These are phyloP conservation scores for Arachis hypogaea DNA, from an alignment of 306 rosid genomes.

Conservation along the genomic window DNA sequence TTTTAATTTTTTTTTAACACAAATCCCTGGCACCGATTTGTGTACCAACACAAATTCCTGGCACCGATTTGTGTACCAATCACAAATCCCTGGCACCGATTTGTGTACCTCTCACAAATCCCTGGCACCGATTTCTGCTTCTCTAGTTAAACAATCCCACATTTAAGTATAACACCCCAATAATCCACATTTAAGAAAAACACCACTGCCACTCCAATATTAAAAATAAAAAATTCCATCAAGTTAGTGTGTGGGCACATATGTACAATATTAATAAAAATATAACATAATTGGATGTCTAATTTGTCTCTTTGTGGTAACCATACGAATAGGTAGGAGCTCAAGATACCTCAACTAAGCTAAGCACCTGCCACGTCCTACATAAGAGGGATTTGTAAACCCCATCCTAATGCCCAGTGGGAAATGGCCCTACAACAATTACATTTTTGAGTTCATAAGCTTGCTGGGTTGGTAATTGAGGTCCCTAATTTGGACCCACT, in stretches of 20 bases:
- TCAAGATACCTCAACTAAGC: constrained; percentile 33
- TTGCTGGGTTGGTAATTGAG: background rate
- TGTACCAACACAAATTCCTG: no score
- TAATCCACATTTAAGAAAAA: no score
- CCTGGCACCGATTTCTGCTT: no score
- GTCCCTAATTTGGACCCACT: constrained; percentile 33
- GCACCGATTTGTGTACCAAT: no score
- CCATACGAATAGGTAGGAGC: constrained; percentile 17
- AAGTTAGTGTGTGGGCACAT: constrained; percentile 2
- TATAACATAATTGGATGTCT: constrained; percentile 20
- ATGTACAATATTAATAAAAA: no score
- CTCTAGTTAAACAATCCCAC: no score
- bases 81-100: no score
- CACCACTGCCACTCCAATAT: no score
- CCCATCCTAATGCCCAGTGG: constrained; percentile 21
- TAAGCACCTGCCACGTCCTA: constrained; percentile 9
- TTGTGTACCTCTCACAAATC: no score
- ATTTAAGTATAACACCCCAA: no score
- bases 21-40: no score
- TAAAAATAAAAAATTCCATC: background rate
- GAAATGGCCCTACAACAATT: constrained; percentile 30
- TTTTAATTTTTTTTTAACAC: no score
- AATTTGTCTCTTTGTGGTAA: constrained; percentile 52
- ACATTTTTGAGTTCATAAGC: background rate
- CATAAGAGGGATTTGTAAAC: background rate